A percentile compares a stretch with the other conserved stretches of the same genome.
phyloP scores from a whole-genome alignment of 1,139 yeast species.

The Saccharomyces hybrid region DNA sequence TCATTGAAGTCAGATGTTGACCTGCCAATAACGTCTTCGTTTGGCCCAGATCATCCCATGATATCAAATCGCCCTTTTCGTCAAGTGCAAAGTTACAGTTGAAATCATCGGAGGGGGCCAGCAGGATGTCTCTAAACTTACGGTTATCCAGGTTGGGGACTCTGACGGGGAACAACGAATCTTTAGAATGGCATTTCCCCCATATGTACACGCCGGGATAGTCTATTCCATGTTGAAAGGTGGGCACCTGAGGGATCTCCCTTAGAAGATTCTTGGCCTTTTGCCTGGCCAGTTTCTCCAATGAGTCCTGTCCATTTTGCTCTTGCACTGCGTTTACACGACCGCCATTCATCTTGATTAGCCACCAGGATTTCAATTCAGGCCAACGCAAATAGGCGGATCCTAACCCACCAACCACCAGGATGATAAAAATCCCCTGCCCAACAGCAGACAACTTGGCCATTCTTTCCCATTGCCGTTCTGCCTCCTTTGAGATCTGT shows the following conservation, averaged over 20 bases:
- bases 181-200: conserved; percentile 19
- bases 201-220: background rate
- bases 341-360: conserved; percentile 13
- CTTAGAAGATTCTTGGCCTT: conserved; percentile 12
- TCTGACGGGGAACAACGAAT: conserved; percentile 44
- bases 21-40: conserved; percentile 31
- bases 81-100: conserved; percentile 55
- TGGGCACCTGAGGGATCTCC: conserved; percentile 14
- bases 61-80: conserved; percentile 65
- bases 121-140: conserved; percentile 49
- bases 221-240: conserved; percentile 1
- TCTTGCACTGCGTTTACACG: conserved; percentile 10
- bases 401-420: conserved; percentile 16
- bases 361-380: conserved; percentile 22
- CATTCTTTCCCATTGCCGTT: conserved; percentile 6
- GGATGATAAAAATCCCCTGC: conserved; percentile 19
- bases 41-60: conserved; percentile 41
- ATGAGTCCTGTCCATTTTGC: background rate
- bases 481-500: conserved; percentile 11
- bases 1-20: conserved; percentile 39
- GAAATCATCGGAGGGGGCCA: conserved; percentile 35
- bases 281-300: conserved; percentile 27
- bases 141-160: conserved; percentile 57
- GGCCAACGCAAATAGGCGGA: conserved; percentile 25
- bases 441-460: conserved; percentile 19